Evolutionary conservation across 768 basidiomycete species (phyloP).

Genomic region (Lentinula edodes): DNA sequence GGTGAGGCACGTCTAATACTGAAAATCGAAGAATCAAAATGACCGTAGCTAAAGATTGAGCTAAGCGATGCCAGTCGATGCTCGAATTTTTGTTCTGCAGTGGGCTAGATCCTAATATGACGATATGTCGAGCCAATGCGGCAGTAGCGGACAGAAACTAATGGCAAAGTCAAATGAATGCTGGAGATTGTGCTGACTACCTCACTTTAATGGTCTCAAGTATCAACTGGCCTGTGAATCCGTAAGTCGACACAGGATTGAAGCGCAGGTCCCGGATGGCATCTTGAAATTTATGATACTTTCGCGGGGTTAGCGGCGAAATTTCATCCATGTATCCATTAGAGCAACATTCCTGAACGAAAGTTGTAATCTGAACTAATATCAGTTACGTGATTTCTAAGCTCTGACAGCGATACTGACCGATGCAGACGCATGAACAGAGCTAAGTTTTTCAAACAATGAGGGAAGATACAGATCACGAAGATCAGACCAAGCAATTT

Average conservation of each 20-base stretch:
- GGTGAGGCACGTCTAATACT: neutral
- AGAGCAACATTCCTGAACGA: constrained; percentile 2
- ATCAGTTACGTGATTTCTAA: neutral
- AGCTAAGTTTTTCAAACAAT: neutral
- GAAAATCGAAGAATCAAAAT: constrained; percentile 11
- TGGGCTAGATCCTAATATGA: constrained; percentile 48
- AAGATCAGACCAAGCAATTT: constrained; percentile 4
- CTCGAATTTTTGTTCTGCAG: constrained; percentile 17
- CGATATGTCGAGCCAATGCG: constrained; percentile 39
- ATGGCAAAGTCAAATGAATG: neutral
- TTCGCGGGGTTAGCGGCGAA: neutral
- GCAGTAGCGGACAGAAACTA: neutral
- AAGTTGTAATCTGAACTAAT: neutral
- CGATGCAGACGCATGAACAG: neutral
- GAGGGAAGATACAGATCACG: constrained; percentile 2
- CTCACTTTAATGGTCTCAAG: neutral
- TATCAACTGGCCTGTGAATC: neutral
- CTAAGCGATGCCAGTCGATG: constrained; percentile 30
- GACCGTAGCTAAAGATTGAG: constrained; percentile 40
- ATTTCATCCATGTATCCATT: neutral
- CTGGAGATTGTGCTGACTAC: neutral
- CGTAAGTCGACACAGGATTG: neutral
- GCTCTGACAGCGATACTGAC: neutral
- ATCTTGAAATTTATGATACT: neutral
- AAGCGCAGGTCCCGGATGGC: neutral